Conservation (phyloP, 441 rosid species). For the Raphanus hybrid region DNA sequence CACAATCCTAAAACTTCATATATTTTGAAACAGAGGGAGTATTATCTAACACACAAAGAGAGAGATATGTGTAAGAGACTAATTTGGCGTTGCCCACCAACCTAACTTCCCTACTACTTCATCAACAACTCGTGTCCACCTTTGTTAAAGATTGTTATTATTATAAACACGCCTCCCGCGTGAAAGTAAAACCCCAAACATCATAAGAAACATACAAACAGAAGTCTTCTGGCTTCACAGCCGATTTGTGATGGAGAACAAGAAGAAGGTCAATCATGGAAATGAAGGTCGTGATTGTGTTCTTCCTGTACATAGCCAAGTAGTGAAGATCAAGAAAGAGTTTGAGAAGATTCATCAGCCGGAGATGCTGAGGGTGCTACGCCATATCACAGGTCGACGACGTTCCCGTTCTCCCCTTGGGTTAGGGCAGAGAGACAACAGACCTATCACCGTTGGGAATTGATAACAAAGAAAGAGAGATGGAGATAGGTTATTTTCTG, state of each 20-base stretch:
- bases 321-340: conserved; percentile 40
- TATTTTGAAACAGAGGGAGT: too few species aligned
- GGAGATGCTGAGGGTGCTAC: background rate
- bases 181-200: conserved; percentile 17
- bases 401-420: background rate
- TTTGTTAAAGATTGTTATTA: conserved; percentile 22
- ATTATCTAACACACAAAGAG: background rate
- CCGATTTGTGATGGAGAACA: conserved; percentile 29
- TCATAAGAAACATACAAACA: conserved; percentile 18
- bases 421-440: background rate
- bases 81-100: background rate
- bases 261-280: conserved; percentile 23
- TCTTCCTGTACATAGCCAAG: conserved; percentile 64
- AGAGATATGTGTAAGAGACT: background rate
- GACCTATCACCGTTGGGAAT: background rate
- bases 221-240: background rate
- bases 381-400: background rate
- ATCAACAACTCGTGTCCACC: background rate
- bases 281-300: conserved; percentile 27
- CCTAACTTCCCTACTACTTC: background rate
- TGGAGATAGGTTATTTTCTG: background rate
- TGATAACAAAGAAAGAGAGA: background rate
- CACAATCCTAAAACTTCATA: too few species aligned
- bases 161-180: conserved; percentile 36
- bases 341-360: background rate